phyloP scores from a whole-genome alignment of 2,329 filamentous ascomycete species.

The Fusarium musae region DNA sequence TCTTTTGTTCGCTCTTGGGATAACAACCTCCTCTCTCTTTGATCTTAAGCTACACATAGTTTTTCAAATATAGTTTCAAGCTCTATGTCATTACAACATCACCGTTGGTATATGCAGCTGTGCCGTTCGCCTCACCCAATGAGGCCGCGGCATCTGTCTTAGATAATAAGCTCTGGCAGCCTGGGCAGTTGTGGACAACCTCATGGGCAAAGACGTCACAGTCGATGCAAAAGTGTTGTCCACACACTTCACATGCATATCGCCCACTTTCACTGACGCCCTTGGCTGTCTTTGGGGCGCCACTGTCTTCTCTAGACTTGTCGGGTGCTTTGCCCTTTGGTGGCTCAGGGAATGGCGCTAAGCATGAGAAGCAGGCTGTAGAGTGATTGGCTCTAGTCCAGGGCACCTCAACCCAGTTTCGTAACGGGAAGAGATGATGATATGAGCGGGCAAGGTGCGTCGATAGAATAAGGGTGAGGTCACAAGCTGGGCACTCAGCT shows the following conservation, averaged over 20 bases:
- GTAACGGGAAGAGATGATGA: conserved; percentile 89
- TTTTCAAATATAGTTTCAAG: neutral
- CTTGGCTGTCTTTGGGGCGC: conserved; percentile 53
- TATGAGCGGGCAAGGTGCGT: conserved; percentile 94
- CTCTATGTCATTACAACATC: conserved; percentile 55
- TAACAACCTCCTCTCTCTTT: conserved; percentile 3
- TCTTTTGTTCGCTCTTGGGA: conserved; percentile 28
- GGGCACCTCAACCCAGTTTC: conserved; percentile 89
- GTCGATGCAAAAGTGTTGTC: conserved; percentile 95
- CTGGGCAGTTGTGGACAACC: conserved; percentile 94
- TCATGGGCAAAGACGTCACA: conserved; percentile 97
- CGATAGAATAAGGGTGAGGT: conserved; percentile 90
- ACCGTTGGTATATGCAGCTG: conserved; percentile 49
- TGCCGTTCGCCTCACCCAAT: conserved; percentile 46
- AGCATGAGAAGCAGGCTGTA: conserved; percentile 81
- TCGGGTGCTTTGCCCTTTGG: conserved; percentile 40
- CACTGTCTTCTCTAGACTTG: conserved; percentile 38
- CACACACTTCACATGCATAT: conserved; percentile 90
- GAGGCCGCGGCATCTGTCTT: conserved; percentile 26
- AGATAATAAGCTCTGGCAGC: conserved; percentile 71
- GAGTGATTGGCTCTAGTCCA: conserved; percentile 77
- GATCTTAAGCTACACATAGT: neutral
- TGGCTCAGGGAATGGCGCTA: conserved; percentile 73
- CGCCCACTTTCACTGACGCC: conserved; percentile 86
- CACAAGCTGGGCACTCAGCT: conserved; percentile 89